phyloP scores from a whole-genome alignment of 2,329 filamentous ascomycete species.

The Pseudogymnoascus sp. region DNA sequence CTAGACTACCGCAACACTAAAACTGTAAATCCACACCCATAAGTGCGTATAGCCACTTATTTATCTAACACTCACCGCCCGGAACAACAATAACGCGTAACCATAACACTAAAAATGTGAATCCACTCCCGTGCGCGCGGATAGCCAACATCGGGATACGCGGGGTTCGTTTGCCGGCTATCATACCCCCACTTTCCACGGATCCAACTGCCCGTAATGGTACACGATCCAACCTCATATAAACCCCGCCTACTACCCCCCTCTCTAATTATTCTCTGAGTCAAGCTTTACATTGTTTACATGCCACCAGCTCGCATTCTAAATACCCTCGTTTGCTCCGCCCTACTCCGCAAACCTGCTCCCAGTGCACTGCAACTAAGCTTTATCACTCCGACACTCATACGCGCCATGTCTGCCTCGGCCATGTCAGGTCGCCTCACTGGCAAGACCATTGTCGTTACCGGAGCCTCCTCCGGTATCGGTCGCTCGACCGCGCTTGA shows the following conservation, averaged over 20 bases:
- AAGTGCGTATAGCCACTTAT: not conserved
- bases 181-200: not conserved
- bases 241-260: not conserved
- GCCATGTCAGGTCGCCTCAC: constrained; percentile 74
- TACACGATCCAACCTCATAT: not conserved
- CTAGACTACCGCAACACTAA: not conserved
- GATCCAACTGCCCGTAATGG: not conserved
- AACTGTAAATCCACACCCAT: not conserved
- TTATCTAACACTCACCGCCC: not conserved
- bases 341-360: not conserved
- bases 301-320: not conserved
- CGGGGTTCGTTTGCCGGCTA: not conserved
- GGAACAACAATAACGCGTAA: no score
- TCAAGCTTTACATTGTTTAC: not conserved
- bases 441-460: constrained; percentile 88
- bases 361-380: not conserved
- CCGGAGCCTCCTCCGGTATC: constrained; percentile 89
- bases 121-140: no score
- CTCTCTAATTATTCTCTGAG: not conserved
- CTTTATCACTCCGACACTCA: not conserved
- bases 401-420: constrained; percentile 49
- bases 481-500: constrained; percentile 77
- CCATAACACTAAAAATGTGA: no score
- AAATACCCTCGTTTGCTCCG: not conserved
- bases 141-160: no score